Conservation (phyloP, 1,284 basidiomycete species). For the Stereum hirsutum region DNA sequence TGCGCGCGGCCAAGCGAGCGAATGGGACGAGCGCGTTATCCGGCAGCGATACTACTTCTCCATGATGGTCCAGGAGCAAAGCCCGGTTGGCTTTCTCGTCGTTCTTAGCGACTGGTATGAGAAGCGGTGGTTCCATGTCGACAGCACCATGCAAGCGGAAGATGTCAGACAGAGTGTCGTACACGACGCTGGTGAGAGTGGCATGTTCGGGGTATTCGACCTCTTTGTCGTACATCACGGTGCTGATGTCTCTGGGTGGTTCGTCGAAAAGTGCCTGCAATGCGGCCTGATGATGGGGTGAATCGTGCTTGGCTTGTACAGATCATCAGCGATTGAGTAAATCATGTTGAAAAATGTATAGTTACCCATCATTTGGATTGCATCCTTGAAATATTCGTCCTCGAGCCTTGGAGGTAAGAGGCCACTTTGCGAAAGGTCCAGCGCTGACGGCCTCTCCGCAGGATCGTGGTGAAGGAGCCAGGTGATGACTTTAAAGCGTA, state of each 20-base stretch:
- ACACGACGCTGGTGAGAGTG: slow-evolving; percentile 67
- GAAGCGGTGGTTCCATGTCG: slow-evolving; percentile 74
- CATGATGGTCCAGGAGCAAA: slow-evolving; percentile 73
- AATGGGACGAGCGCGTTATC: slow-evolving; percentile 77
- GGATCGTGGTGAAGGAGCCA: slow-evolving; percentile 84
- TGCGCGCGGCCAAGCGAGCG: slow-evolving; percentile 76
- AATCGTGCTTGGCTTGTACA: slow-evolving; percentile 57
- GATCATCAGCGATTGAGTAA: slow-evolving; percentile 1
- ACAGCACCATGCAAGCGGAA: slow-evolving; percentile 89
- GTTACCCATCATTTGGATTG: slow-evolving; percentile 69
- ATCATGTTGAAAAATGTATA: slow-evolving; percentile 8
- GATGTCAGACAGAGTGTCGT: slow-evolving; percentile 66
- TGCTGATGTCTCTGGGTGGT: slow-evolving; percentile 55
- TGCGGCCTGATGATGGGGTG: slow-evolving; percentile 64
- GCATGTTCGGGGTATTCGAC: slow-evolving; percentile 65
- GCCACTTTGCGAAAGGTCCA: slow-evolving; percentile 78
- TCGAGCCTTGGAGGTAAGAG: slow-evolving; percentile 70
- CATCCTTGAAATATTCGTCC: slow-evolving; percentile 81
- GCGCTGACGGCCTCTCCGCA: slow-evolving; percentile 70
- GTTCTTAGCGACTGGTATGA: slow-evolving; percentile 63
- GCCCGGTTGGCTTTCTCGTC: slow-evolving; percentile 59
- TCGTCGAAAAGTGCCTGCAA: slow-evolving; percentile 67
- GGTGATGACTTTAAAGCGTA: slow-evolving; percentile 50
- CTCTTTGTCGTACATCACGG: slow-evolving; percentile 76
- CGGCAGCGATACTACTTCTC: slow-evolving; percentile 75